A percentile compares a stretch with the other conserved stretches of the same genome.
phyloP scores from a whole-genome alignment of 1,284 basidiomycete genomes.

The Thecaphora thlaspeos region DNA sequence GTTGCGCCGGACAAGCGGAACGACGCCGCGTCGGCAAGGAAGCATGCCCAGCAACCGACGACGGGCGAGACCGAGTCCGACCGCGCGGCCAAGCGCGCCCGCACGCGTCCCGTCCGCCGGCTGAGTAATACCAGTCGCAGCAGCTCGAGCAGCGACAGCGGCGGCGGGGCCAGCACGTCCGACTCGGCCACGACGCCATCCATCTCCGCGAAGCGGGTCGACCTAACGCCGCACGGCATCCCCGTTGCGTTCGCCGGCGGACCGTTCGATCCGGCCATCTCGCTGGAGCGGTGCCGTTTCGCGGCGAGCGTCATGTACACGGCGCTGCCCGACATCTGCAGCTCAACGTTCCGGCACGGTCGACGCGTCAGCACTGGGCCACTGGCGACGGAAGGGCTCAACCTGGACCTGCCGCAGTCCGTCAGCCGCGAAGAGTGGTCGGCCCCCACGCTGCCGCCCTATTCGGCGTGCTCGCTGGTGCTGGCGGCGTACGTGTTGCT shows the following conservation, averaged over 20 bases:
- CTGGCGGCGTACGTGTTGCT: slow-evolving; percentile 42
- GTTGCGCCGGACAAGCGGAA: too few species aligned
- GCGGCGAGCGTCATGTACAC: slow-evolving; percentile 40
- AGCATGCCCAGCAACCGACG: too few species aligned
- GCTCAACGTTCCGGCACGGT: slow-evolving; percentile 24
- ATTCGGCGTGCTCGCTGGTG: slow-evolving; percentile 44
- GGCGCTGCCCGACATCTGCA: slow-evolving; percentile 28
- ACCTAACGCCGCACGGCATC: slow-evolving; percentile 17
- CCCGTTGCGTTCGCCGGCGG: slow-evolving; percentile 36
- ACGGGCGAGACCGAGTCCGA: too few species aligned
- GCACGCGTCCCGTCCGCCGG: slow-evolving; percentile 19
- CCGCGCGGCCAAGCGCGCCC: not conserved
- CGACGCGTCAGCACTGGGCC: slow-evolving; percentile 25
- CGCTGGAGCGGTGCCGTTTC: slow-evolving; percentile 40
- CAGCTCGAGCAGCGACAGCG: slow-evolving; percentile 9
- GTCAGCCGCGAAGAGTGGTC: slow-evolving; percentile 22
- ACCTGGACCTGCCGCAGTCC: not conserved
- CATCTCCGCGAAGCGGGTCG: slow-evolving; percentile 1
- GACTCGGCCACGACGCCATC: slow-evolving; percentile 15
- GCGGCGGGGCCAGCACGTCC: slow-evolving; percentile 14
- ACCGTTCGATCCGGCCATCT: slow-evolving; percentile 37
- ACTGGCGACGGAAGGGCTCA: slow-evolving; percentile 13
- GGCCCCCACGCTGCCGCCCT: slow-evolving; percentile 39
- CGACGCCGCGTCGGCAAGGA: too few species aligned
- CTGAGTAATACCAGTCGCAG: slow-evolving; percentile 10